A percentile compares a stretch with the other conserved stretches of the same genome.
phyloP scores from a whole-genome alignment of 768 basidiomycete species.

The Steccherinum ochraceum region DNA sequence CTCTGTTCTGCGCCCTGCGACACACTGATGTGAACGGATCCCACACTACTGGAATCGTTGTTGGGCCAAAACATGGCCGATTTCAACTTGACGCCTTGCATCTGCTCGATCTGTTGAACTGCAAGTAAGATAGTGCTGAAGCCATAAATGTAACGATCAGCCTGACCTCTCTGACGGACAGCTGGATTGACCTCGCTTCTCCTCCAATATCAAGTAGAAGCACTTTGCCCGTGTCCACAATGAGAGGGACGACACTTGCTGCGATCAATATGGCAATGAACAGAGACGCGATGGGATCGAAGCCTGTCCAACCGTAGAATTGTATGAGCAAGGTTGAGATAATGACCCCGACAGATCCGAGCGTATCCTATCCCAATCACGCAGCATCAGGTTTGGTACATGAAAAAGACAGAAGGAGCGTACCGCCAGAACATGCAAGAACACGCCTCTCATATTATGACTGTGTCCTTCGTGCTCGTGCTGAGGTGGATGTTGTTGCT shows the following conservation, averaged over 20 bases:
- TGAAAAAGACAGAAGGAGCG: constrained; percentile 24
- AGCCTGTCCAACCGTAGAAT: constrained; percentile 97
- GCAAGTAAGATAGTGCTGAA: neutral
- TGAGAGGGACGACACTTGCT: constrained; percentile 91
- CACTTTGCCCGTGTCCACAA: constrained; percentile 87
- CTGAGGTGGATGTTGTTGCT: constrained; percentile 34
- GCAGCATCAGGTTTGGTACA: neutral
- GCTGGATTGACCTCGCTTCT: constrained; percentile 44
- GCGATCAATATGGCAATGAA: constrained; percentile 96
- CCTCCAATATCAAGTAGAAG: constrained; percentile 82
- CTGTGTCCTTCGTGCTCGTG: constrained; percentile 76
- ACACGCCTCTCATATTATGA: constrained; percentile 99
- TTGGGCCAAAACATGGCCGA: constrained; percentile 94
- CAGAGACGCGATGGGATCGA: constrained; percentile 95
- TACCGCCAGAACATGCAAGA: constrained; percentile 95
- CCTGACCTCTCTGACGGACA: constrained; percentile 51
- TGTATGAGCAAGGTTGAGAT: constrained; percentile 94
- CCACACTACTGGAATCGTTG: constrained; percentile 78
- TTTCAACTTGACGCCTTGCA: constrained; percentile 81
- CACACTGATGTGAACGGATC: constrained; percentile 91
- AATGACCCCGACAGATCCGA: constrained; percentile 97
- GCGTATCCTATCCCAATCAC: constrained; percentile 59
- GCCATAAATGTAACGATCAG: neutral
- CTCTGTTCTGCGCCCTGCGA: constrained; percentile 50
- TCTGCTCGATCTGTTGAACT: constrained; percentile 48